Evolutionary conservation across 2,329 filamentous ascomycete genomes (phyloP).

Genomic region (Alternaria hordeiaustralica): DNA sequence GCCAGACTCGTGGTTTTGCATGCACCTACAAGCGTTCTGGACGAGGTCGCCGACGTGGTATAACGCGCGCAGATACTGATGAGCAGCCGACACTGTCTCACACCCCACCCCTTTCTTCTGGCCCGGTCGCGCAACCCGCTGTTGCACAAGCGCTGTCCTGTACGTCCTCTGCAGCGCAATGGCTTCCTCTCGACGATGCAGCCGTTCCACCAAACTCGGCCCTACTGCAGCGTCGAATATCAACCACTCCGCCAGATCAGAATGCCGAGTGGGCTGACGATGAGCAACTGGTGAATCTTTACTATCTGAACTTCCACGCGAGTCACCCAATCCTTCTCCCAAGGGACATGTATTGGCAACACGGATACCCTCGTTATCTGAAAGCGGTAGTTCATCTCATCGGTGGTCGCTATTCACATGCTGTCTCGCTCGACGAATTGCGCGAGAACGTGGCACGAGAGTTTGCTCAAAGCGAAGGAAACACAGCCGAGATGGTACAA

Average conservation of each 20-base stretch:
- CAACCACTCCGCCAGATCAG: not conserved
- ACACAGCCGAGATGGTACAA: slow-evolving; percentile 68
- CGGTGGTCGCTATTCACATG: slow-evolving; percentile 57
- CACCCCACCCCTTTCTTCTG: not conserved
- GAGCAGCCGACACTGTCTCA: not conserved
- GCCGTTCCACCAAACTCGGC: not conserved
- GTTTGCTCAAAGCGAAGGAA: slow-evolving; percentile 15
- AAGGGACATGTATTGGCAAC: slow-evolving; percentile 49
- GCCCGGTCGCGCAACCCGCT: slow-evolving; percentile 14
- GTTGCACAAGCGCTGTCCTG: not conserved
- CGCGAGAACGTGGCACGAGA: slow-evolving; percentile 25
- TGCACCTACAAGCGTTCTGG: slow-evolving; percentile 57
- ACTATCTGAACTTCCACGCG: slow-evolving; percentile 59
- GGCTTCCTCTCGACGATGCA: slow-evolving; percentile 20
- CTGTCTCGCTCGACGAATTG: slow-evolving; percentile 48
- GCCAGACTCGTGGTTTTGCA: slow-evolving; percentile 43
- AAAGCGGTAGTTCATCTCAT: slow-evolving; percentile 59
- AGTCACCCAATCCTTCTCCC: slow-evolving; percentile 62
- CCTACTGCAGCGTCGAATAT: not conserved
- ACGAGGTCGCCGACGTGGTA: slow-evolving; percentile 49
- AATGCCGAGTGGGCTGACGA: slow-evolving; percentile 11
- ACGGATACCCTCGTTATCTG: slow-evolving; percentile 47
- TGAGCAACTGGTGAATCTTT: slow-evolving; percentile 53
- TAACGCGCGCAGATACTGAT: slow-evolving; percentile 18
- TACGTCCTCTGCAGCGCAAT: slow-evolving; percentile 24